phyloP scores from a whole-genome alignment of 768 basidiomycete species.

The Xerocomus brunneocitrinus region DNA sequence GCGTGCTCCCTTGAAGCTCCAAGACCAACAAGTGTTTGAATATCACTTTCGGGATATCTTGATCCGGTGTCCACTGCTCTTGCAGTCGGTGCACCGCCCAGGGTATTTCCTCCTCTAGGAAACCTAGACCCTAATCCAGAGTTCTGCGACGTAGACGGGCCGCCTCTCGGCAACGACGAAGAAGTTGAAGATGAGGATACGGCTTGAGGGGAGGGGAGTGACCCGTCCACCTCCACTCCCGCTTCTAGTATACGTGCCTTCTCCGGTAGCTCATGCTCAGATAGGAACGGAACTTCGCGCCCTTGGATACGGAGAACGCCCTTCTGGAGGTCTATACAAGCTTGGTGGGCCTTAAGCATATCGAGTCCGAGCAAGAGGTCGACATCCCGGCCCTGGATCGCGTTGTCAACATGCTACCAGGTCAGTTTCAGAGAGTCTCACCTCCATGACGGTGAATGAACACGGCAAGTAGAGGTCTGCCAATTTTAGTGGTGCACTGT shows the following conservation, averaged over 20 bases:
- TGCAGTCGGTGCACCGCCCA: conserved; percentile 43
- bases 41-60: conserved; percentile 54
- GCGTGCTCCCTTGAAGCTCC: conserved; percentile 78
- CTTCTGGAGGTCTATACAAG: conserved; percentile 90
- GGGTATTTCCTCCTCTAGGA: conserved; percentile 64
- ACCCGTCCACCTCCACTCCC: conserved; percentile 25
- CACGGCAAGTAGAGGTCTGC: conserved; percentile 82
- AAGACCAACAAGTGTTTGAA: conserved; percentile 66
- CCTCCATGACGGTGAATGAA: conserved; percentile 94
- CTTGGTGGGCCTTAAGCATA: conserved; percentile 98
- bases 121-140: conserved; percentile 47
- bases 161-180: conserved; percentile 4
- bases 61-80: conserved; percentile 39
- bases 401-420: neutral
- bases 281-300: conserved; percentile 80
- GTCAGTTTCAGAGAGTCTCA: conserved; percentile 26
- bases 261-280: conserved; percentile 92
- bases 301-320: conserved; percentile 89
- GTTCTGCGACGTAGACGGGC: conserved; percentile 26
- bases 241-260: conserved; percentile 53
- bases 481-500: conserved; percentile 88
- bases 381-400: conserved; percentile 74
- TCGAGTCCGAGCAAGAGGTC: conserved; percentile 98
- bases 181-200: conserved; percentile 18
- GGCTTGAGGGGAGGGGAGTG: conserved; percentile 15